Evolutionary conservation across 2,329 filamentous ascomycete species (phyloP).

Genomic region (Ophiostoma australiae): DNA sequence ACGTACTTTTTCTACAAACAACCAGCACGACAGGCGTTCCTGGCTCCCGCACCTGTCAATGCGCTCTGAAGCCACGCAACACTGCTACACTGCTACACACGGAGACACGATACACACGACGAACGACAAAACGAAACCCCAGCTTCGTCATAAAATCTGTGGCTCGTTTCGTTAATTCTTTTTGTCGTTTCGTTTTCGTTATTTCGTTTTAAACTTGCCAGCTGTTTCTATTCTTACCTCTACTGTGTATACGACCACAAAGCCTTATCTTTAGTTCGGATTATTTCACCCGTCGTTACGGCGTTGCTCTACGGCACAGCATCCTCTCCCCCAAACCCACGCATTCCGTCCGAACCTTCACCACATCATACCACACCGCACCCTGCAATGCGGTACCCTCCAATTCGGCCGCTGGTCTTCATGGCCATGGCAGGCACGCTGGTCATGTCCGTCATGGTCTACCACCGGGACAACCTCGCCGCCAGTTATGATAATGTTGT

Average conservation of each 20-base stretch:
- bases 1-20: not conserved
- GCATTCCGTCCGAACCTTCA: not conserved
- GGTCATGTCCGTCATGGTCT: constrained; percentile 19
- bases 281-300: not conserved
- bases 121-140: not conserved
- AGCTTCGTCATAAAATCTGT: not conserved
- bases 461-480: constrained; percentile 21
- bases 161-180: not conserved
- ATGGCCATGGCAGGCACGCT: constrained; percentile 21
- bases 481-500: constrained; percentile 22
- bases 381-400: not conserved
- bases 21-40: not conserved
- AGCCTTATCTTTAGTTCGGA: not conserved
- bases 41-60: constrained; percentile 1
- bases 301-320: constrained; percentile 2
- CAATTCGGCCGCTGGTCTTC: constrained; percentile 16
- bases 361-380: not conserved
- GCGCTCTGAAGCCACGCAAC: not conserved
- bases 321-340: not conserved
- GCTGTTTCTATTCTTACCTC: not conserved
- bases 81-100: not conserved
- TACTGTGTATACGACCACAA: not conserved
- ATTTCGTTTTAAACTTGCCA: too few species aligned
- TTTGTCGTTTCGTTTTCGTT: not conserved
- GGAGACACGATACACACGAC: not conserved